phyloP scores from a whole-genome alignment of 805 yeast species.

The Candida easanensis region DNA sequence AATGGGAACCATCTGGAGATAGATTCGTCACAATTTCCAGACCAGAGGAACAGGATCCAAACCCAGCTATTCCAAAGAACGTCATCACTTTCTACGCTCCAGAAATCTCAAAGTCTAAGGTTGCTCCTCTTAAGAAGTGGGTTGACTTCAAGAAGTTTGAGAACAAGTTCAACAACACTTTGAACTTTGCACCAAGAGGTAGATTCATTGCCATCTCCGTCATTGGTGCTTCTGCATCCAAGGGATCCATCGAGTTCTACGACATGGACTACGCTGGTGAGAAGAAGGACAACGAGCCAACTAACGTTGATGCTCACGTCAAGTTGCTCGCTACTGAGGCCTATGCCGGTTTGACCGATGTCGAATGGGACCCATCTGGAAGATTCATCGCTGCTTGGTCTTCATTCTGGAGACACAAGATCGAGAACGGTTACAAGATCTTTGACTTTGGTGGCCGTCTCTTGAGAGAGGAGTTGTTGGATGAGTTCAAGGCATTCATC shows the following conservation, averaged over 20 bases:
- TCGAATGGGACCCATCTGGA: conserved; percentile 96
- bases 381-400: conserved; percentile 88
- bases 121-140: conserved; percentile 50
- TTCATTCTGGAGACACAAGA: conserved; percentile 75
- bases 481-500: conserved; percentile 80
- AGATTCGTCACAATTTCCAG: conserved; percentile 80
- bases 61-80: conserved; percentile 65
- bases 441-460: conserved; percentile 80
- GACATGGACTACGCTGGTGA: conserved; percentile 85
- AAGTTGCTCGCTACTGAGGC: conserved; percentile 53
- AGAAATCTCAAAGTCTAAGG: conserved; percentile 52
- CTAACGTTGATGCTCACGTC: conserved; percentile 32
- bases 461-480: conserved; percentile 72
- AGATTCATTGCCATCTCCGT: conserved; percentile 64
- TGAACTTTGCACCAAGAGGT: conserved; percentile 91
- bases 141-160: conserved; percentile 52
- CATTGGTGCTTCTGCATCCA: conserved; percentile 42
- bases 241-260: conserved; percentile 77
- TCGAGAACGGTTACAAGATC: conserved; percentile 88
- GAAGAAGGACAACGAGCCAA: conserved; percentile 39
- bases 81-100: conserved; percentile 78
- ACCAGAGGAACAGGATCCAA: conserved; percentile 45
- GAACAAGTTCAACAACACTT: conserved; percentile 65
- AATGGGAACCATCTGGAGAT: conserved; percentile 94
- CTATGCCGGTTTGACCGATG: conserved; percentile 74